Base-by-base conservation (phyloP, 2,329 filamentous ascomycete species). In the Hawksworthiomyces lignivorus region DNA sequence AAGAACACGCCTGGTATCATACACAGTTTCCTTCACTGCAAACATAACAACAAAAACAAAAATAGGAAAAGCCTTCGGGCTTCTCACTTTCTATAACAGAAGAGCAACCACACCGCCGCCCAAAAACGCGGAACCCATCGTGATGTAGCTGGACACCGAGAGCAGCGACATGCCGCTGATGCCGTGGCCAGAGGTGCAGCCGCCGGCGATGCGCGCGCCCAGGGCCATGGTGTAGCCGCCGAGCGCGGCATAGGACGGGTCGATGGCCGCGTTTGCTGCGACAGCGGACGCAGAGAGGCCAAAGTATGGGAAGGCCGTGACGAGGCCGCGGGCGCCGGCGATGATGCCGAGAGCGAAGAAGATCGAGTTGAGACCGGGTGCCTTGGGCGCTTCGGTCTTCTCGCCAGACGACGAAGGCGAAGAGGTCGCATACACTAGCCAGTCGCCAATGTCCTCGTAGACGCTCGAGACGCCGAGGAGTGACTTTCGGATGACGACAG, bases 101-200 rank as follows among this genome's bases (percentile, higher is more conserved):
- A 30, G 10, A 4, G 44, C 38, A 4, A 46, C 45, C 4, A 46
- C 7, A 7, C 38, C 26, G 4, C 76, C 79, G 1, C 67, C 67
- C 1, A 55, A 68, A 62, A 84, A 82, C 50, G 77, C 71, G 5
- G 69, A 62, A 3, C 59, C 69, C 19, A 82, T 75, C 0, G 76
- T 80, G 11, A 84, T 56, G 42, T 82, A 65, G 52, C 80, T 84
- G 9, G 78, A 73, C 4, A 73, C 60, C 0, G 73, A 78, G 38
- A 84, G 62, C 46, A 79, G 62, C n/a, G 75, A 73, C 53, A 84
- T 69, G 0, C 81, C 81, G 45, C 75, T 82, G 48, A 85, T 77
- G 0, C 81, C 81, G 55, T 85, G 81, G 0, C 81, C 80, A 5
- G 76, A 80, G 0, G 80, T 82, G 49, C 81, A 85, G 0, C 81